Evolutionary conservation across 1,139 yeast species (phyloP), one percentile per base, ranked within the genome.

Genomic region (Lipomyces yarrowii): DNA sequence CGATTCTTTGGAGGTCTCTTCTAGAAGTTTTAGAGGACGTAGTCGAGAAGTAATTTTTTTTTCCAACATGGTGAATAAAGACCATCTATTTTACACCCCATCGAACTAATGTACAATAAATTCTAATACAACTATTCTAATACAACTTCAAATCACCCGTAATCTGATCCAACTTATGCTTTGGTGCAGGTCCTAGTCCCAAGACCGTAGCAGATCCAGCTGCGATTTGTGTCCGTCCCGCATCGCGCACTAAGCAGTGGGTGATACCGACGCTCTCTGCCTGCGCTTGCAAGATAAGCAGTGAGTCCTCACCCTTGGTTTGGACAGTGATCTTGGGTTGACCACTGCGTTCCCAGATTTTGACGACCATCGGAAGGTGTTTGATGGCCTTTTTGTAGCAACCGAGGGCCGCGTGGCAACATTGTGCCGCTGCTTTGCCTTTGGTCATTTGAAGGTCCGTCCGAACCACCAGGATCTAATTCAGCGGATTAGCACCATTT

Each of bases 121-220:
- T 10, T 8, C 30, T 26, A 26, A 26, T 21, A 5, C 4, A 23
- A 13, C 26, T 51, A 32, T 26, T 52, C 55, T 78, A 93, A 74
- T 90, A 91, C 69, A 94, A 80, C 76, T 89, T 90, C 73, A 94
- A 81, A 46, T 83, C 87, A 10, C 91, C 88, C 0, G 98, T 92
- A 63, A 94, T 87, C 74, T 88, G 86, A 75, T 94, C 97, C 66
- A 94, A 77, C 0, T 88, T 86, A 0, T 84, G 75, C 73, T 90
- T 90, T n/a, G 98, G 98, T 15, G 97, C 99, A 0, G 99, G 99
- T 0, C 99, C 99, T 42, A 94, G 77, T 0, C 98, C 99, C 37
- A 94, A 80, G 0, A 96, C 98, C 0, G 99, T 94, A 2, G 96
- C 96, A 70, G 96, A 87, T 0, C 98, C 98, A 5, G 97, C 90